These are phyloP conservation scores for Fusarium humuli DNA, from an alignment of 2,329 filamentous ascomycete genomes.

Conservation along the genomic window DNA sequence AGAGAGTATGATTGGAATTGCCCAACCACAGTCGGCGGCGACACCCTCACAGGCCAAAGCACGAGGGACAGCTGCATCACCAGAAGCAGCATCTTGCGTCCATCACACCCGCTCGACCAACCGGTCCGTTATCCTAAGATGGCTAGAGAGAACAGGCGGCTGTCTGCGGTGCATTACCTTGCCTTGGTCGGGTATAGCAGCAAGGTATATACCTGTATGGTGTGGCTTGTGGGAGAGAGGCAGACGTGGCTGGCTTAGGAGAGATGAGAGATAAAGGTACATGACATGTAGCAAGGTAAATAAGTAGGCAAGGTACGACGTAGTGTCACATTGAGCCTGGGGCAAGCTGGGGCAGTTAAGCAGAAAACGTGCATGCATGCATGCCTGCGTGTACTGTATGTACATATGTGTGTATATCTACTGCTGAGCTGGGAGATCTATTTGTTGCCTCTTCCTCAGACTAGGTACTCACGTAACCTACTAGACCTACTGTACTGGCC, in stretches of 20 bases:
- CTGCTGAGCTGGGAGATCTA: slow-evolving; percentile 22
- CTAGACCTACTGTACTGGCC: neutral
- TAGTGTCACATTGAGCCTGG: slow-evolving; percentile 34
- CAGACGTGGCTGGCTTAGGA: slow-evolving; percentile 38
- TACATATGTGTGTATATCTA: neutral
- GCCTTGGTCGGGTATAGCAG: slow-evolving; percentile 21
- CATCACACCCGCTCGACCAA: slow-evolving; percentile 38
- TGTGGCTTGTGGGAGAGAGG: slow-evolving; percentile 33
- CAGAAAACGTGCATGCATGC: slow-evolving; percentile 1
- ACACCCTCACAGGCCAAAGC: slow-evolving; percentile 21
- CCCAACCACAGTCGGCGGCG: slow-evolving; percentile 18
- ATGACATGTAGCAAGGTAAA: slow-evolving; percentile 14
- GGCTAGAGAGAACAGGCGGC: slow-evolving; percentile 31
- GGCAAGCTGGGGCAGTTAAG: slow-evolving; percentile 19
- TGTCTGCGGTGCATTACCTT: slow-evolving; percentile 23
- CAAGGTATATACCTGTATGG: slow-evolving; percentile 17
- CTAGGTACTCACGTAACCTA: neutral
- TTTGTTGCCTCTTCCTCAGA: neutral
- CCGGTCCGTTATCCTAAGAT: slow-evolving; percentile 36
- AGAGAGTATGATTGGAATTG: slow-evolving; percentile 12
- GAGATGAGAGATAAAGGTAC: slow-evolving; percentile 26
- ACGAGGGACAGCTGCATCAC: slow-evolving; percentile 30
- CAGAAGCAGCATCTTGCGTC: slow-evolving; percentile 38
- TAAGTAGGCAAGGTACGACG: slow-evolving; percentile 14
- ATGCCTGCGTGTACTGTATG: neutral